Conservation (phyloP, 257 asterid genomes). For the Forsythia viridissima region DNA sequence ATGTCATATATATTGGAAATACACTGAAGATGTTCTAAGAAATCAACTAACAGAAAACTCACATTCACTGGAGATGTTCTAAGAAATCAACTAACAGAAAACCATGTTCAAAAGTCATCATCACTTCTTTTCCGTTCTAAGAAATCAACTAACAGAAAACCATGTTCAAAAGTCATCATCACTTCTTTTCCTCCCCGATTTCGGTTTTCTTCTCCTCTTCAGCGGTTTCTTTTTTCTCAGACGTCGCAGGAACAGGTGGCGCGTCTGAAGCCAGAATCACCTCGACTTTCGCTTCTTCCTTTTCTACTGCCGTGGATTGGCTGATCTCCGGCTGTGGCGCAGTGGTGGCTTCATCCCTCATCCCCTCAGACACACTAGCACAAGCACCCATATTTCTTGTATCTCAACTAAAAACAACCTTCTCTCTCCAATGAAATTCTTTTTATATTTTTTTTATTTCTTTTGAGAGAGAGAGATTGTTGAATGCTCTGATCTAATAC, state of each 20-base stretch:
- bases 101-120: background rate
- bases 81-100: background rate
- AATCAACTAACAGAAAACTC: too few species aligned
- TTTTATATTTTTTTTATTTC: background rate
- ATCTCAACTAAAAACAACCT: slow-evolving; percentile 2
- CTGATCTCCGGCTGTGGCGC: slow-evolving; percentile 37
- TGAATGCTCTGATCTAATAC: background rate
- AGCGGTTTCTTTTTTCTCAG: background rate
- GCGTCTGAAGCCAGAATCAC: background rate
- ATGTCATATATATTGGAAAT: too few species aligned
- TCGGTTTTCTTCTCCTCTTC: background rate
- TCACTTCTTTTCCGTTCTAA: background rate
- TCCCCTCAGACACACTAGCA: slow-evolving; percentile 52
- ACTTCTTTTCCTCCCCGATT: background rate
- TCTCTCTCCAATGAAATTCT: slow-evolving; percentile 2
- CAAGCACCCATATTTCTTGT: slow-evolving; percentile 50
- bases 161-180: background rate
- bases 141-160: background rate
- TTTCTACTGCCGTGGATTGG: background rate
- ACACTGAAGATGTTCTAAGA: background rate
- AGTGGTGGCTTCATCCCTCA: slow-evolving; percentile 38
- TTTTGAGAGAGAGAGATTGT: slow-evolving; percentile 28
- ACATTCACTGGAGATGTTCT: background rate
- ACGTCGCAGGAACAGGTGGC: background rate
- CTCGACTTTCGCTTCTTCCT: background rate